phyloP scores from a whole-genome alignment of 2,329 filamentous ascomycete species.

The Calonectria honghensis region DNA sequence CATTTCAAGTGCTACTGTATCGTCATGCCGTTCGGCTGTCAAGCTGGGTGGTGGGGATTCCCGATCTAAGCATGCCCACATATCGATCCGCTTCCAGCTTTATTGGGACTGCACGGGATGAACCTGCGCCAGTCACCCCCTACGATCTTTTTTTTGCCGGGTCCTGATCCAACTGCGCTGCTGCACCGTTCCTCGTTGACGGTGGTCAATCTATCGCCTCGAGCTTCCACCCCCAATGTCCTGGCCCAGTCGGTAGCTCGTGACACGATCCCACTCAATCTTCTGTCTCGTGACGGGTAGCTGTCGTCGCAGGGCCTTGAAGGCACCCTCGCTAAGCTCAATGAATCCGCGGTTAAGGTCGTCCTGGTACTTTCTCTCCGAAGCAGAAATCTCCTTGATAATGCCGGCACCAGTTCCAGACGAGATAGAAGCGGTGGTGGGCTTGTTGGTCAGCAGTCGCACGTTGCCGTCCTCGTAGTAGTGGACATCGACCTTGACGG shows the following conservation, averaged over 20 bases:
- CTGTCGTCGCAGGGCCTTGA: slow-evolving; percentile 94
- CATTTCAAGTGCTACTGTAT: slow-evolving; percentile 33
- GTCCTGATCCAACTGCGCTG: slow-evolving; percentile 14
- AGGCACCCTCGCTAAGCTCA: slow-evolving; percentile 92
- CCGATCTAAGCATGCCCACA: slow-evolving; percentile 29
- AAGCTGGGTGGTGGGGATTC: slow-evolving; percentile 29
- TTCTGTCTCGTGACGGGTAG: slow-evolving; percentile 97
- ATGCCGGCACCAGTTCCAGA: slow-evolving; percentile 81
- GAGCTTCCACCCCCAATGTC: slow-evolving; percentile 83
- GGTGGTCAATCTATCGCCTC: slow-evolving; percentile 54
- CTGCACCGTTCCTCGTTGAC: slow-evolving; percentile 1
- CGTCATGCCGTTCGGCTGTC: slow-evolving; percentile 27
- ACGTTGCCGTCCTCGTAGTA: slow-evolving; percentile 99
- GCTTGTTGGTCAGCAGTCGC: slow-evolving; percentile 91
- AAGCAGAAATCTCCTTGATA: slow-evolving; percentile 83
- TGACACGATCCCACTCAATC: slow-evolving; percentile 99
- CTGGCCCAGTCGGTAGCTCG: slow-evolving; percentile 90
- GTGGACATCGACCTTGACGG: slow-evolving; percentile 95
- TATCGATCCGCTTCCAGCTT: slow-evolving; percentile 34
- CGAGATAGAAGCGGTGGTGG: slow-evolving; percentile 77
- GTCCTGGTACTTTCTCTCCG: slow-evolving; percentile 96
- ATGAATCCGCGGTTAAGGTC: slow-evolving; percentile 94
- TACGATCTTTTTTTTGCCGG: not conserved
- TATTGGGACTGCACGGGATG: slow-evolving; percentile 33
- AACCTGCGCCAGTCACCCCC: slow-evolving; percentile 9